phyloP scores from a whole-genome alignment of 106 monocot genomes.

The Dactylorhiza incarnata region DNA sequence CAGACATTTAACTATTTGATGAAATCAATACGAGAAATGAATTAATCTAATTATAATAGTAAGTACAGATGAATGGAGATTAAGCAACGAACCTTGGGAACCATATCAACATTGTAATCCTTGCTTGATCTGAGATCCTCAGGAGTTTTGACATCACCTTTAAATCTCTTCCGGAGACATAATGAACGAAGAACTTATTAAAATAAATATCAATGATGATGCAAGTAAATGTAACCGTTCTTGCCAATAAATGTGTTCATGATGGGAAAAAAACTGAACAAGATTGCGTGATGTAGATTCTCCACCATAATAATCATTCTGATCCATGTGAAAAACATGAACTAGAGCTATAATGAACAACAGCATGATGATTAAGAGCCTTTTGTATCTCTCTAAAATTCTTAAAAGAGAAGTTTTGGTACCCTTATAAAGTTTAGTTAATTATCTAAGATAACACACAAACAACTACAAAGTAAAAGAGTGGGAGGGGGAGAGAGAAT shows the following conservation, averaged over 20 bases:
- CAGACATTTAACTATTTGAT: neutral
- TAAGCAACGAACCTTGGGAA: constrained; percentile 49
- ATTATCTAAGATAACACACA: too few relatives aligned
- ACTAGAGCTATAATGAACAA: too few relatives aligned
- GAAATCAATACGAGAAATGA: neutral
- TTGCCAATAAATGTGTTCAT: neutral
- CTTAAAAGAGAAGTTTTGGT: neutral
- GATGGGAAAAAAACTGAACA: constrained; percentile 25
- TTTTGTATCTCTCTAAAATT: neutral
- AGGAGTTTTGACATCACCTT: constrained; percentile 52
- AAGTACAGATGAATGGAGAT: neutral
- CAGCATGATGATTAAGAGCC: neutral
- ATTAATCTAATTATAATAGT: neutral
- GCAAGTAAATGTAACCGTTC: neutral
- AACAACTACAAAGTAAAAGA: too few relatives aligned
- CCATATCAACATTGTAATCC: constrained; percentile 87
- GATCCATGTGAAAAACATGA: constrained; percentile 62
- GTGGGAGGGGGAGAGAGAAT: too few relatives aligned
- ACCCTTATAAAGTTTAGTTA: too few relatives aligned
- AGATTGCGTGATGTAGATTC: constrained; percentile 57
- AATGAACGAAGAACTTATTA: neutral
- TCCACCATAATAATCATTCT: constrained; percentile 61
- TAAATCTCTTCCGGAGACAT: constrained; percentile 86
- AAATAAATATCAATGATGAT: neutral
- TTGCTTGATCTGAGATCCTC: constrained; percentile 60